Evolutionary conservation across 306 rosid species (phyloP).

Genomic region (Sechiopsis laciniata): DNA sequence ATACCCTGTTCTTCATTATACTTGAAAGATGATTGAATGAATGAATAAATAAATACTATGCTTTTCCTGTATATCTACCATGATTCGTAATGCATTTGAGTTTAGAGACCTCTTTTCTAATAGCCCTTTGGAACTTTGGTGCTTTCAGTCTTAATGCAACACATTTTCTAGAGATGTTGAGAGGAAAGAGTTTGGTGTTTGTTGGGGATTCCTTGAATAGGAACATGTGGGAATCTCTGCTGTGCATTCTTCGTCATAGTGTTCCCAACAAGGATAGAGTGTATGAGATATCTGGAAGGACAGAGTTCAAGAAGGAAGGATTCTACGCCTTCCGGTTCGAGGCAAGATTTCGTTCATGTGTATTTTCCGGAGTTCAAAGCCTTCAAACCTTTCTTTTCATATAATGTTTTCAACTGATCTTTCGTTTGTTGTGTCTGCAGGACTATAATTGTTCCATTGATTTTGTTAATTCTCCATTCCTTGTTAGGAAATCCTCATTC

Average conservation of each 20-base stretch:
- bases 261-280: constrained; percentile 50
- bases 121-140: constrained; percentile 12
- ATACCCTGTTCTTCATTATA: background rate
- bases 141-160: constrained; percentile 71
- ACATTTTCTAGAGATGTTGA: constrained; percentile 74
- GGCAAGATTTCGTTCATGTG: constrained; percentile 36
- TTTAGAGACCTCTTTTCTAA: background rate
- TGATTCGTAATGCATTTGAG: too few species aligned
- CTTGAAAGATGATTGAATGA: background rate
- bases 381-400: background rate
- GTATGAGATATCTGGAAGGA: constrained; percentile 74
- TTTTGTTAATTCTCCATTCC: constrained; percentile 80
- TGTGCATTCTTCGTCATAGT: constrained; percentile 72
- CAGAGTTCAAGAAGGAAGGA: constrained; percentile 73
- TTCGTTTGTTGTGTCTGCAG: constrained; percentile 35
- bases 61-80: background rate
- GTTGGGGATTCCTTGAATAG: constrained; percentile 95
- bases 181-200: constrained; percentile 69
- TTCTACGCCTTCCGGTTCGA: constrained; percentile 80
- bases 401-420: background rate
- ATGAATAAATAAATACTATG: background rate
- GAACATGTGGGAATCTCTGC: constrained; percentile 95
- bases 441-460: constrained; percentile 86
- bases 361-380: too few species aligned
- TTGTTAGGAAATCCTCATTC: constrained; percentile 72